phyloP scores from a whole-genome alignment of 2,329 filamentous ascomycete species.

The Fusarium zealandicum region DNA sequence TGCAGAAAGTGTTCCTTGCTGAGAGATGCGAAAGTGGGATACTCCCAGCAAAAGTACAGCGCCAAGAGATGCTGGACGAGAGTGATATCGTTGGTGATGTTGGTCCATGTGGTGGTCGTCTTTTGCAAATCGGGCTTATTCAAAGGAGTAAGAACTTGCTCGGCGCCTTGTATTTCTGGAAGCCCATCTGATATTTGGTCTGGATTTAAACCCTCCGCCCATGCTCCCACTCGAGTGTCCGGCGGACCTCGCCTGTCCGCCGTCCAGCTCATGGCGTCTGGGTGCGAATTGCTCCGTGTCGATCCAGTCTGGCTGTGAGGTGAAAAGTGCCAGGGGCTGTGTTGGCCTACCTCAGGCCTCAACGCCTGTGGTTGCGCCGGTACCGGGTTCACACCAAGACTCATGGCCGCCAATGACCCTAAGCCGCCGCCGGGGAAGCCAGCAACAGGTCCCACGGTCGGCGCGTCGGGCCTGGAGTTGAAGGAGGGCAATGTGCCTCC shows the following conservation, averaged over 20 bases:
- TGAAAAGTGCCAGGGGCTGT: constrained; percentile 59
- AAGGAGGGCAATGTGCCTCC: constrained; percentile 44
- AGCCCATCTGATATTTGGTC: constrained; percentile 44
- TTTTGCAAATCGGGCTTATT: constrained; percentile 54
- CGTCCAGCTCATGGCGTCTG: constrained; percentile 57
- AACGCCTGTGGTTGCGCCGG: constrained; percentile 44
- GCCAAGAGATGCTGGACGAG: constrained; percentile 70
- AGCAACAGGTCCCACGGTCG: constrained; percentile 33
- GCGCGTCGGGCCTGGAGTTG: constrained; percentile 21
- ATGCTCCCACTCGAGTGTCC: constrained; percentile 57
- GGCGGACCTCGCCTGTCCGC: constrained; percentile 49
- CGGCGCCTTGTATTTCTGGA: constrained; percentile 51
- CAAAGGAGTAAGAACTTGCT: constrained; percentile 58
- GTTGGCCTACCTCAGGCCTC: constrained; percentile 51
- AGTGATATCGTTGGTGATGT: constrained; percentile 62
- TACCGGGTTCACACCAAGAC: constrained; percentile 41
- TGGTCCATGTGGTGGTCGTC: constrained; percentile 63
- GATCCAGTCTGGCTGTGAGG: constrained; percentile 55
- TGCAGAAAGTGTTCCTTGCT: constrained; percentile 74
- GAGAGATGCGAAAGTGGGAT: constrained; percentile 76
- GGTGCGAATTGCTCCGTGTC: constrained; percentile 55
- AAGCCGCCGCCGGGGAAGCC: constrained; percentile 43
- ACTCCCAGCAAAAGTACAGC: constrained; percentile 78
- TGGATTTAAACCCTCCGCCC: constrained; percentile 55
- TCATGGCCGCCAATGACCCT: constrained; percentile 43